Evolutionary conservation across 2,329 filamentous ascomycete species (phyloP).

Genomic region (Neopestalotiopsis sp.): DNA sequence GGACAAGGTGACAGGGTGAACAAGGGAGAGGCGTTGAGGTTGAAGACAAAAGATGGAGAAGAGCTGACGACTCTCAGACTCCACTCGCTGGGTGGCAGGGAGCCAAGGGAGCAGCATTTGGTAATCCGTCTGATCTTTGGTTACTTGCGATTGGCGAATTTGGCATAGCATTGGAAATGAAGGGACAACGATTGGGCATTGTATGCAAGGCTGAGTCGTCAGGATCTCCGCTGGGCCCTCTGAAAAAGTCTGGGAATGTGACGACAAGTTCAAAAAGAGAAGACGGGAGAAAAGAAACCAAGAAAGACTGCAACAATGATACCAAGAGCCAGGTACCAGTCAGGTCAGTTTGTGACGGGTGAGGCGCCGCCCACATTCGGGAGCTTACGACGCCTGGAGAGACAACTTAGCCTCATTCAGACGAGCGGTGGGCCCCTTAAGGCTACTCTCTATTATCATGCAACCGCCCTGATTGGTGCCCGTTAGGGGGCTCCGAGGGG

Average conservation of each 20-base stretch:
- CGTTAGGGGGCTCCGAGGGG: neutral
- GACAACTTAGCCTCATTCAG: constrained; percentile 13
- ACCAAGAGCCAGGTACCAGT: neutral
- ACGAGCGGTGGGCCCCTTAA: neutral
- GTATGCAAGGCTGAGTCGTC: neutral
- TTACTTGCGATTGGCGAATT: neutral
- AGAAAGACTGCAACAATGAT: neutral
- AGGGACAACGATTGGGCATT: constrained; percentile 4
- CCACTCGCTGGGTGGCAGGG: neutral
- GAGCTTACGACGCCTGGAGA: constrained; percentile 3
- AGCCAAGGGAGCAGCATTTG: neutral
- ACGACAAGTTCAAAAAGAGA: neutral
- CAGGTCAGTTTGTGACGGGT: neutral
- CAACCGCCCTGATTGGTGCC: neutral
- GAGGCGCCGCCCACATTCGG: constrained; percentile 9
- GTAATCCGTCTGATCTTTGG: neutral
- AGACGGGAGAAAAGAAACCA: neutral
- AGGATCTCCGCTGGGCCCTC: neutral
- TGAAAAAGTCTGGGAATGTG: neutral
- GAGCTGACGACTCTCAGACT: neutral
- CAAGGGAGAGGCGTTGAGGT: neutral
- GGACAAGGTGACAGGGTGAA: neutral
- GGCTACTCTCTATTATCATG: neutral
- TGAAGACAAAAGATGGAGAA: neutral
- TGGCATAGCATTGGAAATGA: constrained; percentile 12